These are phyloP conservation scores for Kregervanrija pseudodelftensis DNA, from an alignment of 805 yeast species.

Conservation along the genomic window DNA sequence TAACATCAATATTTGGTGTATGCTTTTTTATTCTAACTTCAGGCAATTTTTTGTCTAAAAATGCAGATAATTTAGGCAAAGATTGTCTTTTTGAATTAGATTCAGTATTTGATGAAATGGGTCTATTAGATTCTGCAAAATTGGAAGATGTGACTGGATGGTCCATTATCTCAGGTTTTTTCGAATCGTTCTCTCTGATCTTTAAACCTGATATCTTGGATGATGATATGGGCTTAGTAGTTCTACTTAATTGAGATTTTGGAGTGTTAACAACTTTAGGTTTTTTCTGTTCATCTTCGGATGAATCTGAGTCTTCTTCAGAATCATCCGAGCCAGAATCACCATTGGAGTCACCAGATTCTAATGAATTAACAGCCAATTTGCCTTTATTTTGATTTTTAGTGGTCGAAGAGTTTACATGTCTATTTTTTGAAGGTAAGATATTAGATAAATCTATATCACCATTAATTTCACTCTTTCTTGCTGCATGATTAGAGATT, in stretches of 20 bases:
- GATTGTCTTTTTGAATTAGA: conserved; percentile 9
- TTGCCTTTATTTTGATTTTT: not conserved
- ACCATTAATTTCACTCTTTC: conserved; percentile 20
- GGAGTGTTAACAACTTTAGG: conserved; percentile 44
- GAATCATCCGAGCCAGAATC: conserved; percentile 16
- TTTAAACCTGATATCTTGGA: not conserved
- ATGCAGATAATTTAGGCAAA: conserved; percentile 46
- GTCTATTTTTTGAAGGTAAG: conserved; percentile 10
- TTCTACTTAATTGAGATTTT: conserved; percentile 3
- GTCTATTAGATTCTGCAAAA: not conserved
- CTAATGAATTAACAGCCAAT: not conserved
- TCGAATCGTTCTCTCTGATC: not conserved
- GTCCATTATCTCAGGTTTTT: not conserved
- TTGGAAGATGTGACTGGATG: not conserved
- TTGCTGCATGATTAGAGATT: conserved; percentile 10
- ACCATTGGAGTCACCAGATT: conserved; percentile 15
- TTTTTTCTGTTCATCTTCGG: conserved; percentile 20
- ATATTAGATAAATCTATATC: conserved; percentile 20
- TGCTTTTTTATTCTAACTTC: conserved; percentile 43
- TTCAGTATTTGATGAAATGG: conserved; percentile 1
- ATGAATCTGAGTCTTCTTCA: conserved; percentile 13
- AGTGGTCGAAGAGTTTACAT: not conserved
- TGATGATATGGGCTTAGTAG: not conserved
- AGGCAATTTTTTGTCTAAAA: conserved; percentile 61
- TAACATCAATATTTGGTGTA: conserved; percentile 1